Percentiles rank a stretch among this genome's conserved stretches.
Conservation (phyloP, 2,329 filamentous ascomycete species). For the Thelonectria discophora region DNA sequence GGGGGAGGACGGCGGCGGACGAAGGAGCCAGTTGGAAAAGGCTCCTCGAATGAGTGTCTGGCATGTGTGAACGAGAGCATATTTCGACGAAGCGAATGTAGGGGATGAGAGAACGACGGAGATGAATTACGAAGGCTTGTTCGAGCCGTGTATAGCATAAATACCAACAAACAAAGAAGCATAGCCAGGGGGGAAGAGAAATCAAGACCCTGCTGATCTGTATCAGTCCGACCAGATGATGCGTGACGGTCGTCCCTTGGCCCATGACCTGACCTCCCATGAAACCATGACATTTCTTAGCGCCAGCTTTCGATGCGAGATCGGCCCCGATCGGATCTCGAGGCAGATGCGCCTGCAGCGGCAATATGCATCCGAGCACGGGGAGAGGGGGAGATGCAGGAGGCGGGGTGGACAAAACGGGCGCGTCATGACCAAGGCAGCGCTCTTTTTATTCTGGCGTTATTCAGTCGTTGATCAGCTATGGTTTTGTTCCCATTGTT, state of each 20-base stretch:
- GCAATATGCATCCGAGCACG: too few species aligned
- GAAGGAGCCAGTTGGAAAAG: constrained; percentile 5
- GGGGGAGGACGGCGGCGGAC: constrained; percentile 20
- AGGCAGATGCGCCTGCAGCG: too few species aligned
- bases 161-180: not conserved
- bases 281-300: too few species aligned
- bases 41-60: not conserved
- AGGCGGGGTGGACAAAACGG: too few species aligned
- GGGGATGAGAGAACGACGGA: constrained; percentile 5
- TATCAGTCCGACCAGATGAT: not conserved
- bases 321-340: too few species aligned
- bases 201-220: not conserved
- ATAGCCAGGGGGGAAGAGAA: not conserved
- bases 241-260: not conserved
- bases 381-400: too few species aligned
- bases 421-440: too few species aligned
- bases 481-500: too few species aligned
- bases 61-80: constrained; percentile 10
- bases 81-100: constrained; percentile 1
- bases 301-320: too few species aligned
- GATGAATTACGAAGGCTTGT: constrained; percentile 19
- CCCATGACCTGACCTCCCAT: not conserved
- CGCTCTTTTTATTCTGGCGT: too few species aligned
- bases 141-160: not conserved
- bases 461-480: too few species aligned